Conservation (phyloP, 208 protist genomes). For the Porcisia deanei region DNA sequence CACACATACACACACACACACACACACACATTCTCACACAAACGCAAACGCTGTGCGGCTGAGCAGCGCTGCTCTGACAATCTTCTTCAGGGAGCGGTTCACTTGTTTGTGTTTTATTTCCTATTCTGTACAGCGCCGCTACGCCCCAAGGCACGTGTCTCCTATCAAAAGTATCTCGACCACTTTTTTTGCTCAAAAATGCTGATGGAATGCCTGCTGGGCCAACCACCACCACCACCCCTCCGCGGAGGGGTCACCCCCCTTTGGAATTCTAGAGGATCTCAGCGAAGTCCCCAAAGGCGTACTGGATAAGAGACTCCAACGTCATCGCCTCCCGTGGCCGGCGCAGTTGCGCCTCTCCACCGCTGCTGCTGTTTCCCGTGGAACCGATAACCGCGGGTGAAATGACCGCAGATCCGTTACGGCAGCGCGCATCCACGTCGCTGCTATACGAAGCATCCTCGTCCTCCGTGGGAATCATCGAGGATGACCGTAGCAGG, state of each 20-base stretch:
- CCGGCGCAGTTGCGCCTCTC: neutral
- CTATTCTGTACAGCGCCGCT: too few species aligned
- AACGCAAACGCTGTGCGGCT: too few species aligned
- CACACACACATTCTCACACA: too few species aligned
- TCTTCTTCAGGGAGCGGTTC: too few species aligned
- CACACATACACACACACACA: too few species aligned
- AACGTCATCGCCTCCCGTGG: slow-evolving; percentile 16
- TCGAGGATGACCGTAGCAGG: neutral
- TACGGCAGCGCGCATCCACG: slow-evolving; percentile 6
- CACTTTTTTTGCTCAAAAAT: too few species aligned
- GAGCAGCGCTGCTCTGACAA: too few species aligned
- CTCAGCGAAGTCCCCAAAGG: slow-evolving; percentile 29
- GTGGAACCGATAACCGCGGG: neutral
- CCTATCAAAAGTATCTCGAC: too few species aligned
- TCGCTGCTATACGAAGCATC: slow-evolving; percentile 7
- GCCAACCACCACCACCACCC: too few species aligned
- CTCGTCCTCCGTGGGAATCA: slow-evolving; percentile 1
- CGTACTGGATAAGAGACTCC: slow-evolving; percentile 29
- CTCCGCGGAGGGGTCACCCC: neutral
- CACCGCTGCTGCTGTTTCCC: neutral
- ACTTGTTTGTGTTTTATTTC: too few species aligned
- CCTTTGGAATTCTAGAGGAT: neutral
- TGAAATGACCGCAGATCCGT: neutral
- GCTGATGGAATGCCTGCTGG: too few species aligned
- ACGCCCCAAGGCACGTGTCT: too few species aligned